These are phyloP conservation scores for Aureobasidium leucospermi DNA, from an alignment of 2,329 filamentous ascomycete species.

Conservation along the genomic window DNA sequence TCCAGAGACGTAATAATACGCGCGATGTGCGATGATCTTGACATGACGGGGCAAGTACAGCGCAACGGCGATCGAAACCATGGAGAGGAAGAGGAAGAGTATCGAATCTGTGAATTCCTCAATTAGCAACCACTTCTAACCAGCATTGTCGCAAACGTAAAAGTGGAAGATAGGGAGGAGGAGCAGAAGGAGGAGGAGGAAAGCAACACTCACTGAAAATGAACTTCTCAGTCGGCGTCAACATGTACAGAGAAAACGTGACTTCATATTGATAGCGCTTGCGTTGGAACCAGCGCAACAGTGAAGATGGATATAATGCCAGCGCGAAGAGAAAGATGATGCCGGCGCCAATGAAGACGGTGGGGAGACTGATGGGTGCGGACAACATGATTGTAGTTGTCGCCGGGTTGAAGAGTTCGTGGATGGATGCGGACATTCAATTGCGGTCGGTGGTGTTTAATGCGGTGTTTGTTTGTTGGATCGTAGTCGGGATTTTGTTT, in stretches of 20 bases:
- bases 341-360: constrained; percentile 61
- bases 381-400: constrained; percentile 8
- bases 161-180: no score
- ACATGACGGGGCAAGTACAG: constrained; percentile 94
- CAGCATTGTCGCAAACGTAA: no score
- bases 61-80: constrained; percentile 77
- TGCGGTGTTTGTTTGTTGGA: not conserved
- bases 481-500: no score
- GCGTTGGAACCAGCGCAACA: constrained; percentile 80
- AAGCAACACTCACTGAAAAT: constrained; percentile 72
- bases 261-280: constrained; percentile 99
- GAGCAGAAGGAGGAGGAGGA: not conserved
- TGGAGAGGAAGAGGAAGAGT: constrained; percentile 79
- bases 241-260: constrained; percentile 94
- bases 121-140: not conserved
- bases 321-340: constrained; percentile 44
- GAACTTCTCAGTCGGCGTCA: constrained; percentile 92
- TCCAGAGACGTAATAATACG: constrained; percentile 92
- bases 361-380: constrained; percentile 25
- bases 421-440: not conserved
- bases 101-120: constrained; percentile 60
- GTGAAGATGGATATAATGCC: constrained; percentile 41
- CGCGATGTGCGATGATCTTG: constrained; percentile 69
- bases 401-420: not conserved
- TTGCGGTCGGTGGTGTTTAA: not conserved